Conservation (phyloP, 1,139 yeast genomes). For the Nakaseomyces nivariensis region DNA sequence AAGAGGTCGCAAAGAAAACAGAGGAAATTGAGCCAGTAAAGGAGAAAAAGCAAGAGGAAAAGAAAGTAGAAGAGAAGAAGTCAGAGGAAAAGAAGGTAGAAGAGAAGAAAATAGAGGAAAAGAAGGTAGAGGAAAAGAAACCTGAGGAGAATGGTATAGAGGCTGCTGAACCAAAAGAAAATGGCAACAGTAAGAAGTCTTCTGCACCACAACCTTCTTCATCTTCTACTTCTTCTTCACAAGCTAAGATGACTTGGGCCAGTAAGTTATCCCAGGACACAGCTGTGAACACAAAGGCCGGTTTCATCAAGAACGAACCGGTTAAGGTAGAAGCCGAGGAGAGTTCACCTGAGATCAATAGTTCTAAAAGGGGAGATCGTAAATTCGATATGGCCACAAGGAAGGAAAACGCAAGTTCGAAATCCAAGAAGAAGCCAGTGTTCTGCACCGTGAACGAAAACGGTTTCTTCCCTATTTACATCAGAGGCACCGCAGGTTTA, state of each 20-base stretch:
- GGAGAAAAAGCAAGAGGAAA: conserved; percentile 5
- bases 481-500: conserved; percentile 23
- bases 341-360: background rate
- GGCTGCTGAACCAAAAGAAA: conserved; percentile 32
- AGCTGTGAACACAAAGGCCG: conserved; percentile 1
- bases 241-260: conserved; percentile 21
- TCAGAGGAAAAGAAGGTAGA: conserved; percentile 3
- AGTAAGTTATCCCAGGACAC: conserved; percentile 13
- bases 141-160: conserved; percentile 26
- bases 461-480: conserved; percentile 26
- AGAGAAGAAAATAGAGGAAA: conserved; percentile 1
- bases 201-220: background rate
- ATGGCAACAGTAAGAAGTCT: conserved; percentile 23
- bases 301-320: conserved; percentile 10
- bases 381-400: conserved; percentile 13
- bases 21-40: conserved; percentile 10
- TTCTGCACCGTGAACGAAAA: conserved; percentile 24
- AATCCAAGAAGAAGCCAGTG: conserved; percentile 16
- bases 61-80: background rate
- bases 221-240: background rate
- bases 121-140: conserved; percentile 2
- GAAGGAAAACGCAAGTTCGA: conserved; percentile 13
- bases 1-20: conserved; percentile 5
- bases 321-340: conserved; percentile 4
- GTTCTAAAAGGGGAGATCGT: background rate